Percentiles rank a stretch among this genome's conserved stretches.
Evolutionary conservation across 495 filamentous ascomycete species (phyloP).

Genomic region (Baudoinia panamericana): DNA sequence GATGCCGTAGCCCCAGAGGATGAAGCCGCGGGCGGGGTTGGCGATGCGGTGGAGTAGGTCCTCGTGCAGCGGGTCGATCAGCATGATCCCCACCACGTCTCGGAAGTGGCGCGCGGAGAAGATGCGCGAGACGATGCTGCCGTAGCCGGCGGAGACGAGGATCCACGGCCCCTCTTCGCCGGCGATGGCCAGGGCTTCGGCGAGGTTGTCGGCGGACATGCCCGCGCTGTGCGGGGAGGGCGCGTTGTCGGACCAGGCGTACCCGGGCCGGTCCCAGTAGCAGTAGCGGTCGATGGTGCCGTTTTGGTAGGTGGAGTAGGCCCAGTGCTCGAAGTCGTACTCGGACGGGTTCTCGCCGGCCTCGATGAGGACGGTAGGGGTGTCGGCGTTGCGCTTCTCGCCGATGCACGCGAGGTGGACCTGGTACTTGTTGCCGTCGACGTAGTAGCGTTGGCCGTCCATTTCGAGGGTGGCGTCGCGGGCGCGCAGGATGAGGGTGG

Average conservation of each 20-base stretch:
- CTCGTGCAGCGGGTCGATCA: constrained; percentile 81
- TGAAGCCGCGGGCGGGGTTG: constrained; percentile 57
- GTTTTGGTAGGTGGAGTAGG: constrained; percentile 49
- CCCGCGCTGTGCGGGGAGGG: constrained; percentile 85
- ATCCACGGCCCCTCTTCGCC: constrained; percentile 80
- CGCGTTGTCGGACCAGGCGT: constrained; percentile 84
- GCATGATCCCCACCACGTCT: constrained; percentile 61
- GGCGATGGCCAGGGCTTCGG: constrained; percentile 66
- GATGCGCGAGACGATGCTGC: constrained; percentile 76
- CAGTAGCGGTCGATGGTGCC: constrained; percentile 77
- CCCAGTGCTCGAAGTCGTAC: constrained; percentile 58
- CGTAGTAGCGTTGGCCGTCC: constrained; percentile 60
- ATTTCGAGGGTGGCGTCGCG: constrained; percentile 57
- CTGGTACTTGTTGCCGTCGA: constrained; percentile 68
- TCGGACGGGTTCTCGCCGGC: constrained; percentile 69
- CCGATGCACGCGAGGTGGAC: constrained; percentile 79
- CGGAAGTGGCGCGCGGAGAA: constrained; percentile 67
- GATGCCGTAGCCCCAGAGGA: constrained; percentile 71
- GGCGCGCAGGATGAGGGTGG: constrained; percentile 62
- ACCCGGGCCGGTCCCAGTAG: constrained; percentile 86
- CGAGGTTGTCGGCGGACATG: constrained; percentile 73
- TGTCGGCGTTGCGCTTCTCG: constrained; percentile 49
- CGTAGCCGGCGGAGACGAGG: constrained; percentile 57
- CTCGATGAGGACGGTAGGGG: constrained; percentile 69
- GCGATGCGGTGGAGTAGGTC: constrained; percentile 58